Base-by-base conservation (phyloP, 192 early-diverging fungal species). In the Globomyces pollinis-pini region DNA sequence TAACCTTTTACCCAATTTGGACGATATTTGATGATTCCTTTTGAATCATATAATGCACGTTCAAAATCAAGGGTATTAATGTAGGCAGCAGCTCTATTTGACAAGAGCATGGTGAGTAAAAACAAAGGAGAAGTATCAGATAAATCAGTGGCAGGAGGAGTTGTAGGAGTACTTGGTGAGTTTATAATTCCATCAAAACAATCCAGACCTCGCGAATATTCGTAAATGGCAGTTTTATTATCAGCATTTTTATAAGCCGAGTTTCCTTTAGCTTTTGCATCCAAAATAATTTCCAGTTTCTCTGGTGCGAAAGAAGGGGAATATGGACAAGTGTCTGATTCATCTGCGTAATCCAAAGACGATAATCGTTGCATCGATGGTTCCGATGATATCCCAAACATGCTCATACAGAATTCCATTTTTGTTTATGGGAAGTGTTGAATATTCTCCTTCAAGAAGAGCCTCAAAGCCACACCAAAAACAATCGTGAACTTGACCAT, bases 21-120 rank as follows among this genome's bases (percentile, higher is more conserved):
- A 23, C 68, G 58, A n/a, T 51, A 45, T 23, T 56, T 70, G 31
- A 71, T 77, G 11, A 88, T 91, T 51, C 74, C 61, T 34, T 77
- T 63, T 33, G 92, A 68, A 63, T 98, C 88, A 26, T 72, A 71
- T 41, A 83, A 69, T 2, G 93, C 91, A 53, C 67, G 71, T 1
- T 89, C 87, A 23, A 72, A 79, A 34, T 83, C 75, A 56, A 84
- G 79, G 2, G 65, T 59, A 35, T 77, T 72, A 32, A 70, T 36
- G 28, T 78, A 74, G 0, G 88, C 84, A 9, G 76, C 67, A 2
- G 88, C 90, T 26, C 90, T 81, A 59, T 94, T 76, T 41, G 85
- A 88, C 44, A 93, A 52, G 15, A 96, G 81, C 28, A 75, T 66
- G 0, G 82, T 75, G 54, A 85, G 76, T 52, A 88, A 79, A 28